Percentiles rank a stretch among this genome's conserved stretches.
phyloP scores from a whole-genome alignment of 2,329 filamentous ascomycete genomes.

The Sporothrix brasiliensis region DNA sequence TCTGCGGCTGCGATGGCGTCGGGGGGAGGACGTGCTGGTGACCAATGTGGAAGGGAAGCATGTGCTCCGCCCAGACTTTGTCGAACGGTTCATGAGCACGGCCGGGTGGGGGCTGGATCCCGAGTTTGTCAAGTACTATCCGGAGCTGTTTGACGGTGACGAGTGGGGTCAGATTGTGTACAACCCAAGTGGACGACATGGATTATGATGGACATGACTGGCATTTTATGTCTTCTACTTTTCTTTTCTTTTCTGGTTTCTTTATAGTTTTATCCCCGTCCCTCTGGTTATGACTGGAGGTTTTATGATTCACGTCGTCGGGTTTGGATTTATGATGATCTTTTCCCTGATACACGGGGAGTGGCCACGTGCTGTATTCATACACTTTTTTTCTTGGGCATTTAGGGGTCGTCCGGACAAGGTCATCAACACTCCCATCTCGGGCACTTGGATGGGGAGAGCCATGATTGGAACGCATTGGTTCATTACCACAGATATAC shows the following conservation, averaged over 20 bases:
- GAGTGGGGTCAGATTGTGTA: slow-evolving; percentile 22
- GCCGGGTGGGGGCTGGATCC: slow-evolving; percentile 25
- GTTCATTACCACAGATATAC: no score
- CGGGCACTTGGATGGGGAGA: not conserved
- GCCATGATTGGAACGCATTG: no score
- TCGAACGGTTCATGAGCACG: slow-evolving; percentile 11
- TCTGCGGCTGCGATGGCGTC: slow-evolving; percentile 21
- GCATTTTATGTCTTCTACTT: not conserved
- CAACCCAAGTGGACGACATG: not conserved
- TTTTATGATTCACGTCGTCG: not conserved
- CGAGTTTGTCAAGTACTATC: slow-evolving; percentile 22
- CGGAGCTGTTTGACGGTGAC: slow-evolving; percentile 25
- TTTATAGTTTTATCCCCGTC: not conserved
- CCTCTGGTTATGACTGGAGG: not conserved
- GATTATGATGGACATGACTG: not conserved
- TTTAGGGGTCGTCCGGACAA: no score
- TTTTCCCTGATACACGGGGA: not conserved
- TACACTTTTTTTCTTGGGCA: not conserved
- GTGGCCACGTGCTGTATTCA: not conserved
- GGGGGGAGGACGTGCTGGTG: slow-evolving; percentile 11
- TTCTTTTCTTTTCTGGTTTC: slow-evolving; percentile 49
- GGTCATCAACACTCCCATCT: not conserved
- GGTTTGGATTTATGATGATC: not conserved
- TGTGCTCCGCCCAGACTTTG: slow-evolving; percentile 21
- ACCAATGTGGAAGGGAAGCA: slow-evolving; percentile 7